Evolutionary conservation across 1,139 yeast species (phyloP).

Genomic region (Candida tunisiensis): DNA sequence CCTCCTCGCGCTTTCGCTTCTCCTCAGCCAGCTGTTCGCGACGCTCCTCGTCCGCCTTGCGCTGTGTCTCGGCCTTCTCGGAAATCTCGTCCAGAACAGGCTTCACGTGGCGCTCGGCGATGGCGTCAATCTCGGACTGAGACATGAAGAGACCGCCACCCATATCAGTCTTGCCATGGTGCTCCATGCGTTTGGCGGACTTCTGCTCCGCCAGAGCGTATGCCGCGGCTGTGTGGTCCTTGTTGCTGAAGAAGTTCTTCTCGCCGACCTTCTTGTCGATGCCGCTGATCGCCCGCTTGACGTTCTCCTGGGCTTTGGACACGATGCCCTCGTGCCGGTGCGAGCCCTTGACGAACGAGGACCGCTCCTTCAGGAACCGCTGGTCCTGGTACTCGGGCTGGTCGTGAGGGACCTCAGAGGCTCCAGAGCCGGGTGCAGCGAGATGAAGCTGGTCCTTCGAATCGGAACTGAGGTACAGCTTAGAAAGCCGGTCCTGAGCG

Average conservation of each 20-base stretch:
- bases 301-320: conserved; percentile 20
- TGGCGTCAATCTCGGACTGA: conserved; percentile 55
- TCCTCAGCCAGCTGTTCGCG: conserved; percentile 27
- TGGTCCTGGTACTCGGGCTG: conserved; percentile 3
- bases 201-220: conserved; percentile 51
- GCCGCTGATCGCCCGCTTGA: conserved; percentile 13
- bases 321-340: conserved; percentile 12
- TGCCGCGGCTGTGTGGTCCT: conserved; percentile 27
- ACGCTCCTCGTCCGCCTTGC: conserved; percentile 49
- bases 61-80: conserved; percentile 53
- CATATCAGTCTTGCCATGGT: conserved; percentile 46
- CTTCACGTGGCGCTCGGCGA: conserved; percentile 68
- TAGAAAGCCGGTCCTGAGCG: conserved; percentile 16
- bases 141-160: conserved; percentile 85
- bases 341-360: conserved; percentile 23
- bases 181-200: conserved; percentile 35
- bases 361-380: conserved; percentile 7
- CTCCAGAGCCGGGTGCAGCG: background rate
- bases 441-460: no score
- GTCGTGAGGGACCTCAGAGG: background rate
- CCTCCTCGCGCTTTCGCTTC: conserved; percentile 20
- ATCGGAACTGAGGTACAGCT: conserved; percentile 13
- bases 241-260: conserved; percentile 17
- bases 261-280: conserved; percentile 25
- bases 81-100: conserved; percentile 76